Evolutionary conservation across 2,329 filamentous ascomycete species (phyloP).

Genomic region (Rutstroemia sp.): DNA sequence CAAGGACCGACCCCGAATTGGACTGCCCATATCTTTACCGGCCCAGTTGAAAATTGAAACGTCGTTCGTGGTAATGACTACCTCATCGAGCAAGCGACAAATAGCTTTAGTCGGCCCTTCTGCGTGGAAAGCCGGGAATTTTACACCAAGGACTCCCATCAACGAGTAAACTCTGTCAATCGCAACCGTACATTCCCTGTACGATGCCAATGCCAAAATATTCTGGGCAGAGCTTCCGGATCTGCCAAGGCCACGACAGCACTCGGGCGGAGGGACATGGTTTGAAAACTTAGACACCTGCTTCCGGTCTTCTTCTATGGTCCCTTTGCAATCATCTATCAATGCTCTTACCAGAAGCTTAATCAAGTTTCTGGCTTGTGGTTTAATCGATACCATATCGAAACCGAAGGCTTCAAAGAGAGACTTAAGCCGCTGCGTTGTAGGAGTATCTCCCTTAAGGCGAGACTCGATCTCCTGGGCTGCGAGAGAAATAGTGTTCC

Average conservation of each 20-base stretch:
- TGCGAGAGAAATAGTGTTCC: slow-evolving; percentile 7
- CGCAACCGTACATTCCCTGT: slow-evolving; percentile 23
- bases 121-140: slow-evolving; percentile 28
- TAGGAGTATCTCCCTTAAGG: not conserved
- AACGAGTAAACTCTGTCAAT: slow-evolving; percentile 29
- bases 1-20: slow-evolving; percentile 28
- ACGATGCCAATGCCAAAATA: slow-evolving; percentile 23
- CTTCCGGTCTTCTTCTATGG: slow-evolving; percentile 7
- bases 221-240: slow-evolving; percentile 24
- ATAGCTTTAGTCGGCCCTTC: slow-evolving; percentile 29
- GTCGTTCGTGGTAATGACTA: slow-evolving; percentile 28
- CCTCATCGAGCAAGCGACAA: slow-evolving; percentile 27
- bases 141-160: slow-evolving; percentile 30
- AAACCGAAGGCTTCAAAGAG: slow-evolving; percentile 8
- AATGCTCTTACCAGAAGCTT: slow-evolving; percentile 8
- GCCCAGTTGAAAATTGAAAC: slow-evolving; percentile 32
- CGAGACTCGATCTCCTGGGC: slow-evolving; percentile 9
- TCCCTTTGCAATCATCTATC: not conserved
- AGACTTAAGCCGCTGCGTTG: not conserved
- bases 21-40: slow-evolving; percentile 28
- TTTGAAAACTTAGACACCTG: slow-evolving; percentile 6
- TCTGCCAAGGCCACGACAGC: slow-evolving; percentile 11
- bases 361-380: slow-evolving; percentile 8
- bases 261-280: slow-evolving; percentile 5
- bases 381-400: not conserved